Conservation (phyloP, 1,139 yeast species). For the Lodderomyces margitis region DNA sequence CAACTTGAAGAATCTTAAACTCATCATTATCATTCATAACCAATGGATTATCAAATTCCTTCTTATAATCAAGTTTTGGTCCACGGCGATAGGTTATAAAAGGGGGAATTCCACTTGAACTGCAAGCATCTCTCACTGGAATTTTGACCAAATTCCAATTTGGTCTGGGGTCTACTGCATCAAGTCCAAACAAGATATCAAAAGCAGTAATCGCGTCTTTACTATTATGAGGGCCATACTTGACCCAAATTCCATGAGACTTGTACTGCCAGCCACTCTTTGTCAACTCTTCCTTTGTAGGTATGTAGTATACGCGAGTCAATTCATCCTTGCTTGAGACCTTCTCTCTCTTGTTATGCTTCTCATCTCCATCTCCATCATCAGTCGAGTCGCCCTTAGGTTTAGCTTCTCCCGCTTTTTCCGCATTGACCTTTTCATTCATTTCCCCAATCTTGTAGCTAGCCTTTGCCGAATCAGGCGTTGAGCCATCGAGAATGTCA, state of each 20-base stretch:
- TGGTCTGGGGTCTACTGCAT: constrained; percentile 74
- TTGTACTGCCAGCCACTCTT: constrained; percentile 37
- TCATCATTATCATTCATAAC: constrained; percentile 38
- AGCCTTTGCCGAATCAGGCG: constrained; percentile 16
- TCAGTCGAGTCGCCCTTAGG: constrained; percentile 11
- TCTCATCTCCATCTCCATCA: constrained; percentile 18
- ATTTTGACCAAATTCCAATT: constrained; percentile 54
- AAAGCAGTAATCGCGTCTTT: constrained; percentile 39
- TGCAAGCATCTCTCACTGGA: constrained; percentile 24
- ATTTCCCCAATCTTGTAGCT: constrained; percentile 17
- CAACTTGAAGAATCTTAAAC: constrained; percentile 78
- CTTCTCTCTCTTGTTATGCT: constrained; percentile 14
- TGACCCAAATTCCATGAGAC: constrained; percentile 33
- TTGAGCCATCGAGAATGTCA: constrained; percentile 6
- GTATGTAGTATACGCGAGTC: constrained; percentile 26
- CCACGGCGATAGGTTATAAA: constrained; percentile 32
- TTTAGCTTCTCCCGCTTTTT: constrained; percentile 16
- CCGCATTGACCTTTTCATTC: constrained; percentile 16
- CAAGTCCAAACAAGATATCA: constrained; percentile 69
- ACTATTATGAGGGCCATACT: constrained; percentile 38
- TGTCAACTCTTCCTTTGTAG: constrained; percentile 29
- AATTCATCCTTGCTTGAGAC: constrained; percentile 24
- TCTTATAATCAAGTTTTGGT: constrained; percentile 23
- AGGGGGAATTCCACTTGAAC: constrained; percentile 22
- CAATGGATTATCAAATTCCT: constrained; percentile 17